These are phyloP conservation scores for Talaromyces sp. DNA, from an alignment of 2,329 filamentous ascomycete species.

Conservation along the genomic window DNA sequence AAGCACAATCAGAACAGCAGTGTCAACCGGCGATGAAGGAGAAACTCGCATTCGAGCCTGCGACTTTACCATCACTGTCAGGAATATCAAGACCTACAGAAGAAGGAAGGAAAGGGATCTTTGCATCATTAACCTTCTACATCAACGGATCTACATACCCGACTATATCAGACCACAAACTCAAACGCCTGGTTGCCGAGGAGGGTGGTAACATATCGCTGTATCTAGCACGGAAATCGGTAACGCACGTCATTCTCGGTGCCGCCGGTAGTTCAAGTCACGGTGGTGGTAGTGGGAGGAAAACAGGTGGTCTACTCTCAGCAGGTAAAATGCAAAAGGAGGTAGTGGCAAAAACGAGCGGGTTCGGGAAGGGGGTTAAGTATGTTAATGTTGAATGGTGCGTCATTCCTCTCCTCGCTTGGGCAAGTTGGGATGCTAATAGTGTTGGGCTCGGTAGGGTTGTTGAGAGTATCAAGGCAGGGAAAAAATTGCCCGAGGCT, in stretches of 20 bases:
- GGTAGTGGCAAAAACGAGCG: slow-evolving; percentile 44
- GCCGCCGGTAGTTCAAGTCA: slow-evolving; percentile 53
- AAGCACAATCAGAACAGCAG: background rate
- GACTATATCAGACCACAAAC: slow-evolving; percentile 75
- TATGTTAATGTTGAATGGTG: slow-evolving; percentile 81
- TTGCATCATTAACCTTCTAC: slow-evolving; percentile 71
- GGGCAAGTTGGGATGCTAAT: background rate
- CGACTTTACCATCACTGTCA: background rate
- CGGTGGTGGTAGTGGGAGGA: slow-evolving; percentile 62
- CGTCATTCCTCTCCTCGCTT: slow-evolving; percentile 26
- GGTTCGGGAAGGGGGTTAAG: slow-evolving; percentile 68
- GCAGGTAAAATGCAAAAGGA: slow-evolving; percentile 78
- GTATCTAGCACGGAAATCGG: slow-evolving; percentile 65
- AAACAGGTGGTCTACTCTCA: slow-evolving; percentile 70
- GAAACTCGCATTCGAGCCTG: background rate
- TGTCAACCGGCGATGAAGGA: background rate
- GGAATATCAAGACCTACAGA: background rate
- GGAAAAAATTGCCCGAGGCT: slow-evolving; percentile 70
- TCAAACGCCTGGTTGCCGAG: slow-evolving; percentile 72
- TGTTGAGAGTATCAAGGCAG: slow-evolving; percentile 75
- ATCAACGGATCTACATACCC: slow-evolving; percentile 86
- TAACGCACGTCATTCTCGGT: slow-evolving; percentile 81
- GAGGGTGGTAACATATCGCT: slow-evolving; percentile 72
- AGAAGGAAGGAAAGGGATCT: slow-evolving; percentile 49
- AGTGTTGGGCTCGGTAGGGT: slow-evolving; percentile 52